phyloP scores from a whole-genome alignment of 1,284 basidiomycete species.

The Peniophora sp. region DNA sequence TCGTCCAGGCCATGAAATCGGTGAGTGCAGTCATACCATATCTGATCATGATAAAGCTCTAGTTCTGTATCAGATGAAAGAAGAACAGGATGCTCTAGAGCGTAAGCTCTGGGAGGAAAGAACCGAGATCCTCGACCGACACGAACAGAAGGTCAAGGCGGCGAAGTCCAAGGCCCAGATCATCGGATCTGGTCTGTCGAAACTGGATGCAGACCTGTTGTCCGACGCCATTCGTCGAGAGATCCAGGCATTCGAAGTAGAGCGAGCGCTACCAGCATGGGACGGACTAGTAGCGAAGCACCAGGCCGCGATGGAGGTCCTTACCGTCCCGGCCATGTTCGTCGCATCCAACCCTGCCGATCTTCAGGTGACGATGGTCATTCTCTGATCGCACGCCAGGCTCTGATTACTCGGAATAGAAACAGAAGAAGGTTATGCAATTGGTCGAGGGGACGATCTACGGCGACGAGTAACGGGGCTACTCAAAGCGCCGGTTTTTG shows the following conservation, averaged over 20 bases:
- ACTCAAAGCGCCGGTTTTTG: no score
- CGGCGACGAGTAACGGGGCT: no score
- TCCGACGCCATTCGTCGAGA: constrained; percentile 55
- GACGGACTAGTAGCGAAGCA: constrained; percentile 63
- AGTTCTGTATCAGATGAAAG: constrained; percentile 34
- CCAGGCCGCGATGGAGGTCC: constrained; percentile 49
- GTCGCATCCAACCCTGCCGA: constrained; percentile 37
- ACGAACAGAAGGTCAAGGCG: constrained; percentile 60
- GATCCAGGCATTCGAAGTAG: constrained; percentile 53
- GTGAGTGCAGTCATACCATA: constrained; percentile 23
- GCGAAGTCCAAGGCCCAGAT: constrained; percentile 60
- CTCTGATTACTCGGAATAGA: constrained; percentile 22
- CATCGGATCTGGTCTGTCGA: constrained; percentile 54
- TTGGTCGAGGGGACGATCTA: constrained; percentile 32
- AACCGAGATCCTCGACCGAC: constrained; percentile 46
- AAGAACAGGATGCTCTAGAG: constrained; percentile 62
- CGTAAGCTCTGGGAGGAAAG: constrained; percentile 58
- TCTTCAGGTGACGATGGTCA: constrained; percentile 39
- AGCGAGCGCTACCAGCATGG: constrained; percentile 63
- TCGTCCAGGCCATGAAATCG: constrained; percentile 38
- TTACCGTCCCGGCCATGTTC: constrained; percentile 67
- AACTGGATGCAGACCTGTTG: constrained; percentile 66
- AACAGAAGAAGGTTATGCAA: constrained; percentile 40
- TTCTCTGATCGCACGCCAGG: constrained; percentile 3
- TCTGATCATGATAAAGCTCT: not conserved